Evolutionary conservation across 805 yeast species (phyloP), one percentile per base, ranked within the genome.

Genomic region (Starmerella geochares): DNA sequence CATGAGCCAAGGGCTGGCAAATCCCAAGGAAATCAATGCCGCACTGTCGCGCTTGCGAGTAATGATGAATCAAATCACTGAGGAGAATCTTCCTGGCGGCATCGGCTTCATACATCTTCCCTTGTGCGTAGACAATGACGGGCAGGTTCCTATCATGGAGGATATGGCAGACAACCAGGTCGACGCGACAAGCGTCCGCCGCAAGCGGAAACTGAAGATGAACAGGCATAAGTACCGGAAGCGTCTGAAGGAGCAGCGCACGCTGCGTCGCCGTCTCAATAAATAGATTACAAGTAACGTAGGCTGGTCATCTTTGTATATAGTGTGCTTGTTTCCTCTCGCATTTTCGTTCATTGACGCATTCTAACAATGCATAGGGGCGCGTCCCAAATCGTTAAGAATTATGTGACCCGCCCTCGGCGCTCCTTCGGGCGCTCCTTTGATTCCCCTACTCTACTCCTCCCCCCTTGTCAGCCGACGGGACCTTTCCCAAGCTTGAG

Each of bases 171-270:
- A 42, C 16, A 38, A 19, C 46, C 49, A 60, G 58, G 65, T 58
- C 27, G 52, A 53, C 14, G 59, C 61, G 25, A 67, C 72, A 19
- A 61, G 68, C 42, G 74, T 70, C 33, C 63, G 63, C 56, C 64
- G 74, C 45, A 70, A 70, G 63, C 80, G 98, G 72, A 78, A 85
- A 69, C 79, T 85, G 67, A 90, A 87, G 76, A 92, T 92, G 96
- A 92, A 90, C 78, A 86, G 88, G 65, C 98, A 92, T 70, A 92
- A 92, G 74, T 75, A 86, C 66, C 83, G 92, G 73, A 92, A 92
- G 81, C 84, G 97, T 77, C 83, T 96, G 78, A 87, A 81, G 78
- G 85, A 81, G 41, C 94, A 88, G 68, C 77, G 94, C 28, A 65
- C 71, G 17, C 57, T 64, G 54, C 63, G 69, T 47, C 58, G 72